phyloP scores from a whole-genome alignment of 768 basidiomycete species.

The Gloeopeniophorella convolvens region DNA sequence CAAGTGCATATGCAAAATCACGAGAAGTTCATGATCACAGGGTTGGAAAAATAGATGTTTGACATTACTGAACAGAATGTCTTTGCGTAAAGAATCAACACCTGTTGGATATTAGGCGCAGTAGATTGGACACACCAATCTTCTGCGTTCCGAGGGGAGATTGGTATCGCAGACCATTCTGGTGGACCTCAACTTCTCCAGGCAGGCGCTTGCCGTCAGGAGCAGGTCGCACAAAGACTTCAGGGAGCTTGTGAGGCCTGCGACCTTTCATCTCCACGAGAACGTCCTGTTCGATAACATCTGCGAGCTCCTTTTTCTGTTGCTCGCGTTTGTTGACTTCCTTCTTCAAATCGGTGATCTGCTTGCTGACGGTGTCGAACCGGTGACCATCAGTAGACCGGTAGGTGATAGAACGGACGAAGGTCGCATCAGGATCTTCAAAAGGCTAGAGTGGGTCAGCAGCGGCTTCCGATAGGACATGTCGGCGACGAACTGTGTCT shows the following conservation, averaged over 20 bases:
- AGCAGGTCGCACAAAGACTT: conserved; percentile 90
- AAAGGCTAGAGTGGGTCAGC: conserved; percentile 55
- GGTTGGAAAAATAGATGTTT: conserved; percentile 99
- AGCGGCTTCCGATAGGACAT: background rate
- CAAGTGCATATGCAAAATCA: conserved; percentile 89
- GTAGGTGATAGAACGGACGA: conserved; percentile 92
- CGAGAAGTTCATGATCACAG: conserved; percentile 91
- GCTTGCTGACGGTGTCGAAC: conserved; percentile 81
- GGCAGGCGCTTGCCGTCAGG: conserved; percentile 92
- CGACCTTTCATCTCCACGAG: conserved; percentile 86
- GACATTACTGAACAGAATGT: conserved; percentile 93
- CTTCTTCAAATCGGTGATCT: conserved; percentile 94
- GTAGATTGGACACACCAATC: conserved; percentile 83
- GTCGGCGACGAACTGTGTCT: conserved; percentile 59
- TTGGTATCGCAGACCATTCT: conserved; percentile 92
- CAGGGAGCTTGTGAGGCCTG: conserved; percentile 77
- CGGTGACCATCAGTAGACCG: conserved; percentile 86
- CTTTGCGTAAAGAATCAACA: conserved; percentile 34
- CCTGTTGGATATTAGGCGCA: background rate
- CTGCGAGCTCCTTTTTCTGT: conserved; percentile 97
- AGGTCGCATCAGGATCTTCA: conserved; percentile 94
- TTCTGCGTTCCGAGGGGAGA: conserved; percentile 83
- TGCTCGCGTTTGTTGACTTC: conserved; percentile 96
- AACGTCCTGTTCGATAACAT: conserved; percentile 92
- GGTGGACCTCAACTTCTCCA: conserved; percentile 98